Percentiles rank a stretch among this genome's conserved stretches.
phyloP scores from a whole-genome alignment of 2,329 filamentous ascomycete genomes.

The Teratosphaeria epicoccoides region DNA sequence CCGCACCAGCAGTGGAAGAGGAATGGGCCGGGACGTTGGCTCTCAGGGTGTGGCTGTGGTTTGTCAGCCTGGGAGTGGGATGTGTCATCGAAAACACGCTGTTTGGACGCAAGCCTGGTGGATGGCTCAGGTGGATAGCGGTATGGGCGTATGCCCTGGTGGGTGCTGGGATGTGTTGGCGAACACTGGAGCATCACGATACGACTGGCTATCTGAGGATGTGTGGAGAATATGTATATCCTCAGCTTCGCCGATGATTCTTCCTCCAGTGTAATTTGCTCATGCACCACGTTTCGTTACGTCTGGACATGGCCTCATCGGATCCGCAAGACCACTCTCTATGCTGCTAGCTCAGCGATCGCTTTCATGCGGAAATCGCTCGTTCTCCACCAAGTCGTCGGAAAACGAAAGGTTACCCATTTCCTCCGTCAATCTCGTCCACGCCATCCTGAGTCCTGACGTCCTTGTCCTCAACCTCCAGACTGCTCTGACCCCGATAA shows the following conservation, averaged over 20 bases:
- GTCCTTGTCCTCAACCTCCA: neutral
- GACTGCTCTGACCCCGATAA: slow-evolving; percentile 1
- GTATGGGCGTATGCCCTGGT: slow-evolving; percentile 1
- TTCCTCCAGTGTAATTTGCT: too few relatives aligned
- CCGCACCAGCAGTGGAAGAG: slow-evolving; percentile 1
- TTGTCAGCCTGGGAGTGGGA: slow-evolving; percentile 9
- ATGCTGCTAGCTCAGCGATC: too few relatives aligned
- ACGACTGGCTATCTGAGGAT: slow-evolving; percentile 5
- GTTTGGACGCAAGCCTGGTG: slow-evolving; percentile 6
- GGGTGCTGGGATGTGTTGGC: slow-evolving; percentile 6
- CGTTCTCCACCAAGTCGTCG: too few relatives aligned
- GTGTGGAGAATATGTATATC: too few relatives aligned
- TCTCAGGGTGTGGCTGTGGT: slow-evolving; percentile 9
- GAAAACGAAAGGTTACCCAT: too few relatives aligned
- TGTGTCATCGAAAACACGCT: slow-evolving; percentile 9
- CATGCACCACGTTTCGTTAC: too few relatives aligned
- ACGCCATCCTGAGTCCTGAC: neutral
- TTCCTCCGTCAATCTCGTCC: neutral
- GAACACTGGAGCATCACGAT: slow-evolving; percentile 7
- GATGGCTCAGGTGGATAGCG: slow-evolving; percentile 4
- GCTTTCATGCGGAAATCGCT: too few relatives aligned
- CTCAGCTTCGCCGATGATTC: too few relatives aligned
- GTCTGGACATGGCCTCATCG: too few relatives aligned
- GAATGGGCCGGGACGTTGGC: slow-evolving; percentile 6
- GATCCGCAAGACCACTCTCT: too few relatives aligned